Base-by-base conservation (phyloP, 1,284 basidiomycete genomes). In the Wallemia hederae region DNA sequence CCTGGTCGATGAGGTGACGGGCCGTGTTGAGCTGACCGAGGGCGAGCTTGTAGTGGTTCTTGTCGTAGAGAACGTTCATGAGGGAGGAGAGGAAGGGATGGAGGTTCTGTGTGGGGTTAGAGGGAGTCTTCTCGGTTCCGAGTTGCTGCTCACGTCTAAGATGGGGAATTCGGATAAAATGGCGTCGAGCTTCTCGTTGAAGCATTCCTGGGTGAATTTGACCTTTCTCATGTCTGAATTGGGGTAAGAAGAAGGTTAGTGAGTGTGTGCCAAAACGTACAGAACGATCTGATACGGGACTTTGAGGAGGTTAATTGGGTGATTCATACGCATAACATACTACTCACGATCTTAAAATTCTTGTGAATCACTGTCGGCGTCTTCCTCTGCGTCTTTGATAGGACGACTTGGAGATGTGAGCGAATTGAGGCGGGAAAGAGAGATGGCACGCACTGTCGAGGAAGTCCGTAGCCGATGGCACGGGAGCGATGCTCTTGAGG, bases 211-310 rank as follows among this genome's bases (percentile, higher is more conserved):
- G 1, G 91, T 94, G 72, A 97, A 98, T 74, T 96, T 98, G 74
- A 98, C 91, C 73, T 97, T 98, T 71, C 91, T 82, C 92, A 97
- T 96, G 74, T 98, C 96, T 71, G 96, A 85, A 66, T 85, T 82
- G 62, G 1, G 17, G 24, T 28, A 55, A 1, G 59, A 25, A 29
- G 15, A 55, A 24, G 34, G 17, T 22, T 17, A 27, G 27, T 19
- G 31, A 25, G n/a, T 58, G 7, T n/a, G 27, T 27, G 9, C 3
- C 26, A 19, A 55, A 29, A 25, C 60, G 28, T 22, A 39, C 61
- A 22, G 26, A 26, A 28, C n/a, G 56, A 55, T 14, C 59, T 25
- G 7, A 39, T 19, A 27, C n/a, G 25, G 28, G n/a, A 29, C 62
- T 66, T 62, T 58, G 70, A 71, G 65, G 5, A 27, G 59, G 1